A percentile compares a stretch with the other conserved stretches of the same genome.
Evolutionary conservation across 2,329 filamentous ascomycete species (phyloP).

Genomic region (Diaporthe caulivora): DNA sequence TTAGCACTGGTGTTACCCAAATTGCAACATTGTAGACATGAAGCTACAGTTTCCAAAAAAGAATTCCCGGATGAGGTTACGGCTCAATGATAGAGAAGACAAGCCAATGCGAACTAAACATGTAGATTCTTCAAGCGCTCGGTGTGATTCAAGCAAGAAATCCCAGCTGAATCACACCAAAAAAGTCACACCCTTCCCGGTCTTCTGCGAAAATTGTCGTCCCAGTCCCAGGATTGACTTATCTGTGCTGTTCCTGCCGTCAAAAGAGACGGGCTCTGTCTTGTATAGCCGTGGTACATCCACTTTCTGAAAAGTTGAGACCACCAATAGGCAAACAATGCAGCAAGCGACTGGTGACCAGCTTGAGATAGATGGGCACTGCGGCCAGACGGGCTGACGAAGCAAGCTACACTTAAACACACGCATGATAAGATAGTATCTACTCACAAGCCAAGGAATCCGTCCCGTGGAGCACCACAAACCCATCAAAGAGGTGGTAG

Average conservation of each 20-base stretch:
- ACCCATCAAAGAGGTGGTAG: conserved; percentile 90
- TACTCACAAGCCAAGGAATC: conserved; percentile 79
- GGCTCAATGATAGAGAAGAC: too few species aligned
- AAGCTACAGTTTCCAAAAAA: not conserved
- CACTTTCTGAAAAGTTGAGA: not conserved
- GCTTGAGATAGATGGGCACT: not conserved
- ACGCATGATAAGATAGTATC: not conserved
- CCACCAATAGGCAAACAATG: not conserved
- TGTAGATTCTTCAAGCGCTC: not conserved
- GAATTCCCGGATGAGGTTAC: too few species aligned
- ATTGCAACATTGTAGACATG: not conserved
- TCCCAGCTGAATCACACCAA: not conserved
- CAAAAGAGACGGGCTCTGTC: not conserved
- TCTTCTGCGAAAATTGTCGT: not conserved
- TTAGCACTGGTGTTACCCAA: not conserved
- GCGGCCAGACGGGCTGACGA: not conserved
- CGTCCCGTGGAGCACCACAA: conserved; percentile 91
- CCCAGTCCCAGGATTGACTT: too few species aligned
- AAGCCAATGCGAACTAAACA: not conserved
- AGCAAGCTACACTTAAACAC: not conserved
- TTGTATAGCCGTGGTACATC: not conserved
- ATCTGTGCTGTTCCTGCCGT: not conserved
- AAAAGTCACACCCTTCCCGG: not conserved
- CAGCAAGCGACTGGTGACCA: not conserved
- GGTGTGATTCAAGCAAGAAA: not conserved